Evolutionary conservation across 2,329 filamentous ascomycete genomes (phyloP), one percentile per base, ranked within the genome.

Genomic region (Aspergillus pseudonomiae): DNA sequence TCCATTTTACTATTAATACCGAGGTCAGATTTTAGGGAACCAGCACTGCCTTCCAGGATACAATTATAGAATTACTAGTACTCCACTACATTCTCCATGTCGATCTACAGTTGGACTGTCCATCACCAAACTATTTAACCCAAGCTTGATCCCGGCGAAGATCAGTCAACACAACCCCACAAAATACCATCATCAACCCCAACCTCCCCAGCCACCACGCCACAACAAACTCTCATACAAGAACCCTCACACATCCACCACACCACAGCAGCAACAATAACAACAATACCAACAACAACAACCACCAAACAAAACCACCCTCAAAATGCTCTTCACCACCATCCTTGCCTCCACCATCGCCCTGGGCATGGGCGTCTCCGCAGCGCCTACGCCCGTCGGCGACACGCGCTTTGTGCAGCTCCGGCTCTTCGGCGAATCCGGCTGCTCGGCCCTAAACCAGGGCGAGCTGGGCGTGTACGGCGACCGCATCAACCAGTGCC

Each of bases 381-480:
- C 66, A 5, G 45, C 50, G 14, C 61, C 68, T 9, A 12, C 61
- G 7, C 63, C 34, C 14, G 5, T 14, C 2, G 53, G 56, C 14
- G 57, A 67, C 43, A 63, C 64, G 9, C 66, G 67, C 4, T 64
- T 63, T 14, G 63, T 59, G 26, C 67, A 69, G 41, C 60, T 69
- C 21, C 67, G 67, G 21, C 41, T 69, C 10, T 69, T 41, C 52
- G 62, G 67, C n/a, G 65, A 64, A 24, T 45, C 64, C 10, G 60
- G 63, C 46, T 69, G 67, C 41, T 60, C 34, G 4, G 64, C 41
- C 14, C 39, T 60, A 26, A 69, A 69, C 52, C 41, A 62, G 34
- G 67, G 67, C 16, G 67, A 69, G 19, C 58, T 69, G 6, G 67
- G 67, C 32, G 57, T 69, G 12, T 68, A 69, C 50, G 61, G 59